phyloP scores from a whole-genome alignment of 2,329 filamentous ascomycete genomes.

The Diaporthe sp. region DNA sequence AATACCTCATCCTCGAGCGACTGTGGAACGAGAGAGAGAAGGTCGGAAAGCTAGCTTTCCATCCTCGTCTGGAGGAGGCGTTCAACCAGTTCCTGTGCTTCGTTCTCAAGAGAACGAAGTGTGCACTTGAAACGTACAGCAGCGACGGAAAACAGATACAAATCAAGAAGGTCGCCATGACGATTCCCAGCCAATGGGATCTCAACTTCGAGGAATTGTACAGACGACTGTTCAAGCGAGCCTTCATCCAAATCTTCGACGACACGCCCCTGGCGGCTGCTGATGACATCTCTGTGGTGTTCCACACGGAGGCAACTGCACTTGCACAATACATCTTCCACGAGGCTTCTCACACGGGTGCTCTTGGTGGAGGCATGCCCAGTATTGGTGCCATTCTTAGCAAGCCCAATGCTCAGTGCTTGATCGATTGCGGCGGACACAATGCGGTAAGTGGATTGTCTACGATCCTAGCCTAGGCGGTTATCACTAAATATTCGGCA shows the following conservation, averaged over 20 bases:
- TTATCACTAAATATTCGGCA: too few relatives aligned
- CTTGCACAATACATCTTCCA: neutral
- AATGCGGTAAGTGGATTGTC: neutral
- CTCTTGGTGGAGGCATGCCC: neutral
- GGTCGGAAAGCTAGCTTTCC: accelerated
- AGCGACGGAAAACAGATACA: neutral
- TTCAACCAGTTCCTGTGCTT: neutral
- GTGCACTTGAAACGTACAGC: accelerated
- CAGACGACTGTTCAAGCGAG: too few relatives aligned
- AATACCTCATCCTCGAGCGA: neutral
- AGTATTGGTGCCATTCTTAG: neutral
- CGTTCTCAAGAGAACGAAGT: neutral
- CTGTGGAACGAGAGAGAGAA: neutral
- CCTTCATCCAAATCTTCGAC: too few relatives aligned
- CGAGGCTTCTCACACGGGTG: accelerated
- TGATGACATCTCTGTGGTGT: neutral
- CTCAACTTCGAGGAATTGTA: too few relatives aligned
- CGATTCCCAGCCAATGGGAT: too few relatives aligned
- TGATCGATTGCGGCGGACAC: neutral
- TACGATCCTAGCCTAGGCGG: too few relatives aligned
- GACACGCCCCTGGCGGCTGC: too few relatives aligned
- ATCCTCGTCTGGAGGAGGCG: neutral
- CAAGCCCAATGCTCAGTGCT: neutral
- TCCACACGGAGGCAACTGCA: neutral
- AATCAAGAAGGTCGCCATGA: neutral